These are phyloP conservation scores for Microsporum canis DNA, from an alignment of 2,329 filamentous ascomycete genomes.

Conservation along the genomic window DNA sequence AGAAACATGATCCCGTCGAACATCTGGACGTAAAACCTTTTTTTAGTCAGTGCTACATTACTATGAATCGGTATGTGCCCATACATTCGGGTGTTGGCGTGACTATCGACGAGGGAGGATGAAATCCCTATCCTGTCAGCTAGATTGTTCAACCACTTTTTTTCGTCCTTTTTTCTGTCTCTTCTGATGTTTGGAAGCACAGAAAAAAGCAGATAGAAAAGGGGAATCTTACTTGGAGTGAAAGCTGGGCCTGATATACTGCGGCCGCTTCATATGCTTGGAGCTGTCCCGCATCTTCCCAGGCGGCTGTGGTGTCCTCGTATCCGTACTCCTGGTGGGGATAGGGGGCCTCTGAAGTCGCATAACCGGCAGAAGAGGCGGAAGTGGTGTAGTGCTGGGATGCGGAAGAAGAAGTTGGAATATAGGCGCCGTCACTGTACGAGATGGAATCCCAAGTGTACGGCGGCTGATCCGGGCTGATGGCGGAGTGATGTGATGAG, in stretches of 20 bases:
- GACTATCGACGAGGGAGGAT: conserved; percentile 5
- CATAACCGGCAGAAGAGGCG: neutral
- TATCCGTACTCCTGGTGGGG: neutral
- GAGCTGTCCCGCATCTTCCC: neutral
- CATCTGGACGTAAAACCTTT: conserved; percentile 2
- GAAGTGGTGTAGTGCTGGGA: neutral
- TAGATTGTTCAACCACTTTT: neutral
- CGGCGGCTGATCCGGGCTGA: neutral
- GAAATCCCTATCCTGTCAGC: conserved; percentile 4
- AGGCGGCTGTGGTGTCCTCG: neutral
- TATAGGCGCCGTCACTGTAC: neutral
- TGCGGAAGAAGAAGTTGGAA: neutral
- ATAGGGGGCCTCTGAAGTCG: neutral
- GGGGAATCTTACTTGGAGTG: conserved; percentile 9
- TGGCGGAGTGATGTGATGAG: neutral
- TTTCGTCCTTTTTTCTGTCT: too few relatives aligned
- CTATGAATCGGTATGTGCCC: conserved; percentile 6
- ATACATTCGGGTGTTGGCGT: conserved; percentile 5
- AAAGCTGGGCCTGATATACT: conserved; percentile 5
- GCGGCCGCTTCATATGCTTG: conserved; percentile 5
- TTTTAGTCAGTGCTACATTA: conserved; percentile 8
- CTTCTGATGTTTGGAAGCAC: neutral
- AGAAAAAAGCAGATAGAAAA: neutral
- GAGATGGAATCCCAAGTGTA: conserved; percentile 1
- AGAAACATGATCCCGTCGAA: conserved; percentile 4